Conservation (phyloP, 495 filamentous ascomycete species). For the Tuber magnatum region DNA sequence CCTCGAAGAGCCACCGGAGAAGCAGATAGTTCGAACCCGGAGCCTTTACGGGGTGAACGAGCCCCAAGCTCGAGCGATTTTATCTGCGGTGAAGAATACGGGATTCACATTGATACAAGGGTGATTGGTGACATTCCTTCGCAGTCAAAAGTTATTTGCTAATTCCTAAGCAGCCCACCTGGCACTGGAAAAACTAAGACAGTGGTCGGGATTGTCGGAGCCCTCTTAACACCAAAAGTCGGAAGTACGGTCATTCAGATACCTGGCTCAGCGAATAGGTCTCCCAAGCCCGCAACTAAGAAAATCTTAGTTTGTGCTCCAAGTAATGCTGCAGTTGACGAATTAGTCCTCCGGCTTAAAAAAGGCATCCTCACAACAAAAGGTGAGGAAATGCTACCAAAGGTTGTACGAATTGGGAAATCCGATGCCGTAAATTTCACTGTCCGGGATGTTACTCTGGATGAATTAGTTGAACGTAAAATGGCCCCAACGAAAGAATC, state of each 20-base stretch:
- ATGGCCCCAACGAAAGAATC: constrained; percentile 50
- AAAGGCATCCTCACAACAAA: constrained; percentile 70
- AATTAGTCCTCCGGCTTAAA: constrained; percentile 88
- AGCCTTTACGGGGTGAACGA: constrained; percentile 74
- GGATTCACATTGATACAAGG: constrained; percentile 95
- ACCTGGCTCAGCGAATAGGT: constrained; percentile 45
- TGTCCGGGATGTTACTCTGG: constrained; percentile 85
- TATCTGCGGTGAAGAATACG: constrained; percentile 86
- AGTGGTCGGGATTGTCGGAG: constrained; percentile 90
- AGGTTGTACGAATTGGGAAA: constrained; percentile 82
- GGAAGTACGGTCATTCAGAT: constrained; percentile 48
- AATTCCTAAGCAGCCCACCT: constrained; percentile 54
- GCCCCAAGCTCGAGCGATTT: constrained; percentile 86
- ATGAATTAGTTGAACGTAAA: constrained; percentile 75
- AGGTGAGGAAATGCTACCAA: constrained; percentile 64
- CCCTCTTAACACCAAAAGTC: constrained; percentile 58
- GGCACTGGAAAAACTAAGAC: constrained; percentile 98
- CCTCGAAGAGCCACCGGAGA: constrained; percentile 67
- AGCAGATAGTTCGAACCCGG: constrained; percentile 59
- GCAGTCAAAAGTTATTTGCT: background rate
- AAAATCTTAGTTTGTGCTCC: constrained; percentile 93
- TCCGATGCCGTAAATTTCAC: constrained; percentile 87
- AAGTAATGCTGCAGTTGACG: constrained; percentile 95
- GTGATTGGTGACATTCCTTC: constrained; percentile 42
- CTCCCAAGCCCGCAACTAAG: constrained; percentile 50